Conservation (phyloP, 164 flowering plant genomes). For the Aristolochia californica region DNA sequence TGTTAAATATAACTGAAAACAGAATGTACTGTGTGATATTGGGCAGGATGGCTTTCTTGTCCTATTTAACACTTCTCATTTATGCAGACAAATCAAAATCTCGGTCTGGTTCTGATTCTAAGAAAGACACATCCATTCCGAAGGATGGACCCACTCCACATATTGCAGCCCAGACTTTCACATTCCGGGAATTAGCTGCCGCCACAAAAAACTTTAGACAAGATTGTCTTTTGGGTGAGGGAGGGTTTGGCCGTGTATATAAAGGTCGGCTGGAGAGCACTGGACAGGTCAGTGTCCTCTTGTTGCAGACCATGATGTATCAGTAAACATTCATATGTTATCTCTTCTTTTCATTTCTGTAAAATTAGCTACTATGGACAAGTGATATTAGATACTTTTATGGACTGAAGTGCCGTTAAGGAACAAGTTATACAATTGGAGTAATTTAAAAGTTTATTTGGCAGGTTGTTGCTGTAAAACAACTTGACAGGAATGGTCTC, state of each 20-base stretch:
- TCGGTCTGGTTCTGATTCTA: constrained; percentile 5
- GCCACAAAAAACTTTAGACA: constrained; percentile 6
- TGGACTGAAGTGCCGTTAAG: background rate
- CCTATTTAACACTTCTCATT: background rate
- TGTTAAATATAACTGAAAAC: background rate
- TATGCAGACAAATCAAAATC: constrained; percentile 13
- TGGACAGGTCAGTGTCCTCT: constrained; percentile 4
- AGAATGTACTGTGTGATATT: background rate
- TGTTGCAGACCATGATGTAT: no score
- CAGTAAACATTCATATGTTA: background rate
- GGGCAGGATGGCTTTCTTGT: background rate
- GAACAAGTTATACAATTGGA: background rate
- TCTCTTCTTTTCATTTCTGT: background rate
- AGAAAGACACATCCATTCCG: background rate
- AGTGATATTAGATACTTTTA: background rate
- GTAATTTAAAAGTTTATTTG: background rate
- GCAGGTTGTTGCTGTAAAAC: constrained; percentile 11
- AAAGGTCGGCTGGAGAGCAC: constrained; percentile 7
- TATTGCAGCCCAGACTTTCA: constrained; percentile 8
- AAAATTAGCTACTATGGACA: background rate
- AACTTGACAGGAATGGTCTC: constrained; percentile 7
- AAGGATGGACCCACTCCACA: constrained; percentile 4
- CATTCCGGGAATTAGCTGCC: constrained; percentile 5
- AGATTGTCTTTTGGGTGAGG: constrained; percentile 8
- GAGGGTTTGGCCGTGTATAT: constrained; percentile 7